Evolutionary conservation across 805 yeast species (phyloP).

Genomic region (Pichia cabralensis): DNA sequence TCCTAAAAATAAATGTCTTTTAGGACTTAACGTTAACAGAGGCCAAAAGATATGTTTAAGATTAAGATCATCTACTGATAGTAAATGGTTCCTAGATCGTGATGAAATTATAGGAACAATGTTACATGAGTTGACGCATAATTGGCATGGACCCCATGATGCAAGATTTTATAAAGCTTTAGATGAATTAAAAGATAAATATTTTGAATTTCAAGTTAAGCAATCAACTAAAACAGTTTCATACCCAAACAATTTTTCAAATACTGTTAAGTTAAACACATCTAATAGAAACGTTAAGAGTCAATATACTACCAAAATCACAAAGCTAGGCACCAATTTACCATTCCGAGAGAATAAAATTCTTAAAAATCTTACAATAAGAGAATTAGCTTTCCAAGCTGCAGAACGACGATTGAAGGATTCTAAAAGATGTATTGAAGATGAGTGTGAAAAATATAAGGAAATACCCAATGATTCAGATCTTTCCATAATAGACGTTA

Average conservation of each 20-base stretch:
- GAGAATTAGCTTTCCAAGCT: constrained; percentile 46
- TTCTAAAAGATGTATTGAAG: constrained; percentile 35
- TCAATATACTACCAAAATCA: constrained; percentile 32
- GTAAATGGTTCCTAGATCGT: constrained; percentile 46
- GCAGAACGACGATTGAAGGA: constrained; percentile 53
- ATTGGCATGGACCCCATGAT: constrained; percentile 73
- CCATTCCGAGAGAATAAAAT: not conserved
- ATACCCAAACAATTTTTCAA: constrained; percentile 29
- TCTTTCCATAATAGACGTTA: constrained; percentile 27
- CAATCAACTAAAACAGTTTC: constrained; percentile 36
- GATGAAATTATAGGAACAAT: constrained; percentile 68
- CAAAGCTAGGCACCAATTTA: constrained; percentile 25
- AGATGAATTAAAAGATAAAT: constrained; percentile 50
- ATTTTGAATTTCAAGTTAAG: constrained; percentile 31
- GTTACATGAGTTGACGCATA: constrained; percentile 85
- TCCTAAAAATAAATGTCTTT: constrained; percentile 53
- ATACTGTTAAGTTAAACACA: no score
- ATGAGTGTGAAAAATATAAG: constrained; percentile 13
- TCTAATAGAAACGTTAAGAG: constrained; percentile 30
- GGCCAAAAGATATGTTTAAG: constrained; percentile 70
- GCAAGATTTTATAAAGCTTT: constrained; percentile 52
- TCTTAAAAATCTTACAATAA: constrained; percentile 18
- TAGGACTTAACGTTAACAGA: constrained; percentile 75
- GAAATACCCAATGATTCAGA: constrained; percentile 37
- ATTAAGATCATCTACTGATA: constrained; percentile 49